A percentile compares a stretch with the other conserved stretches of the same genome.
Conservation (phyloP, 495 filamentous ascomycete species). For the Podospora pseudopauciseta region DNA sequence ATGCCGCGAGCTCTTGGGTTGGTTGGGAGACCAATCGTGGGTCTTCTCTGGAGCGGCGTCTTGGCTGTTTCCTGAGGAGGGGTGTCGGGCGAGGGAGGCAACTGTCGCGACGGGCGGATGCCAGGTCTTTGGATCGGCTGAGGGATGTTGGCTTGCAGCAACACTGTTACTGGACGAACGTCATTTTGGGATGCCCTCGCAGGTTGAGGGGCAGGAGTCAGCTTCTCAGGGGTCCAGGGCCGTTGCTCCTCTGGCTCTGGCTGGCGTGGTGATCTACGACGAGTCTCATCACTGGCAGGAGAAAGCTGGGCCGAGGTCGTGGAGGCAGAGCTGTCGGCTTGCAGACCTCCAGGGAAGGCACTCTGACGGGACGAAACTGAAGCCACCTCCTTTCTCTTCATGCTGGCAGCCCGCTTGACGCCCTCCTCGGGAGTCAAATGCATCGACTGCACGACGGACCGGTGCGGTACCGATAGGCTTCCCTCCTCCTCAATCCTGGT, state of each 20-base stretch:
- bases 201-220: neutral
- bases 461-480: slow-evolving; percentile 30
- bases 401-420: slow-evolving; percentile 35
- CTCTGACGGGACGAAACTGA: slow-evolving; percentile 24
- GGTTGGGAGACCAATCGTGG: slow-evolving; percentile 47
- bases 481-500: slow-evolving; percentile 34
- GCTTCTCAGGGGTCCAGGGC: slow-evolving; percentile 2
- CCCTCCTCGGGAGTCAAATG: slow-evolving; percentile 26
- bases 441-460: slow-evolving; percentile 38
- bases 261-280: slow-evolving; percentile 41
- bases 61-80: slow-evolving; percentile 33
- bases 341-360: slow-evolving; percentile 13
- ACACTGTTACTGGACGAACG: slow-evolving; percentile 3
- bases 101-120: slow-evolving; percentile 35
- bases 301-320: slow-evolving; percentile 44
- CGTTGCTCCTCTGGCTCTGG: slow-evolving; percentile 11
- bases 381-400: slow-evolving; percentile 44
- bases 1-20: slow-evolving; percentile 48
- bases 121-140: slow-evolving; percentile 16
- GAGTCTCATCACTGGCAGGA: slow-evolving; percentile 40
- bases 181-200: slow-evolving; percentile 8
- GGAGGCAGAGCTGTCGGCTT: slow-evolving; percentile 16
- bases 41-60: slow-evolving; percentile 43
- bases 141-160: neutral
- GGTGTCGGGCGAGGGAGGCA: slow-evolving; percentile 32